Evolutionary conservation across 805 yeast species (phyloP).

Genomic region (Cyberlindnera suaveolens): DNA sequence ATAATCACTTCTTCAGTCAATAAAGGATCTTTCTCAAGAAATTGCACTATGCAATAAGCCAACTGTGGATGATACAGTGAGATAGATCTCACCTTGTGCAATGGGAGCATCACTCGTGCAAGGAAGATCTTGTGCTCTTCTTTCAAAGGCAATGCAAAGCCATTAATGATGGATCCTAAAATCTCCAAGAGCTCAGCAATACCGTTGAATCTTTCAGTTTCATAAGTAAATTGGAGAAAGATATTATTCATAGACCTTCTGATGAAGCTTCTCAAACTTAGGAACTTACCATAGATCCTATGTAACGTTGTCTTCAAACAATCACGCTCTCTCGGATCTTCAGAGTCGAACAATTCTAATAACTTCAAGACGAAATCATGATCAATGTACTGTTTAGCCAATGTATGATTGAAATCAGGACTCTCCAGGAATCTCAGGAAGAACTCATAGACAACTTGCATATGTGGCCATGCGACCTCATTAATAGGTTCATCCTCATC

Average conservation of each 20-base stretch:
- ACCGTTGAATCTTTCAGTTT: constrained; percentile 93
- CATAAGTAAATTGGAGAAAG: constrained; percentile 88
- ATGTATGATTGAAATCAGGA: constrained; percentile 88
- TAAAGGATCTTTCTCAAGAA: constrained; percentile 86
- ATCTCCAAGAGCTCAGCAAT: constrained; percentile 92
- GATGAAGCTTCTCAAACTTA: constrained; percentile 83
- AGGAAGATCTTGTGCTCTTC: constrained; percentile 94
- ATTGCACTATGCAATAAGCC: constrained; percentile 95
- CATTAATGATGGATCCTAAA: constrained; percentile 92
- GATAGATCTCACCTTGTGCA: constrained; percentile 86
- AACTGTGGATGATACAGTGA: constrained; percentile 93
- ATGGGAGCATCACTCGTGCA: constrained; percentile 78
- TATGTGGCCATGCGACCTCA: constrained; percentile 98
- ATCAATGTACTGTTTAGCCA: constrained; percentile 91
- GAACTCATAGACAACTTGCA: constrained; percentile 94
- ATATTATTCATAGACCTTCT: constrained; percentile 89
- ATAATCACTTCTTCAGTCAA: constrained; percentile 94
- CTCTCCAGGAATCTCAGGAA: constrained; percentile 88
- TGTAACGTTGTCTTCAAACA: constrained; percentile 92
- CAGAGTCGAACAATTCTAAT: constrained; percentile 88
- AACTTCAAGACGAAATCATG: constrained; percentile 78
- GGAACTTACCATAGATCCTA: constrained; percentile 91
- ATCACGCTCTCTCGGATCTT: constrained; percentile 95
- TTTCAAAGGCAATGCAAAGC: constrained; percentile 93
- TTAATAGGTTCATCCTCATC: constrained; percentile 98